Percentiles rank a stretch among this genome's conserved stretches.
Evolutionary conservation across 257 asterid species (phyloP).

Genomic region (Capsicum baccatum): DNA sequence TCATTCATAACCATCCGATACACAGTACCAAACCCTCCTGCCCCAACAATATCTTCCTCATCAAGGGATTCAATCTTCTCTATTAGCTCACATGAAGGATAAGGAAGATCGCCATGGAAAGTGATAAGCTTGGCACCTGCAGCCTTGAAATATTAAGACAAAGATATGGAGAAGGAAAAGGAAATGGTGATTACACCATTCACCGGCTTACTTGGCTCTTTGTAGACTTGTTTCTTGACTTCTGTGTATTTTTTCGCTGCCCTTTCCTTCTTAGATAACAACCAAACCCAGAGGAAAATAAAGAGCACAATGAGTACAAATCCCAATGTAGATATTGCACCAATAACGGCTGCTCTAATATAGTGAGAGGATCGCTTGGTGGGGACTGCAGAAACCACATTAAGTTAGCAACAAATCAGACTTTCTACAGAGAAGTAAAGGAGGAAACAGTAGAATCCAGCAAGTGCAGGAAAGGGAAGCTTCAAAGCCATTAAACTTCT

Average conservation of each 20-base stretch:
- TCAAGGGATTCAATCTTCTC: conserved; percentile 91
- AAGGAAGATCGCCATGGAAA: conserved; percentile 98
- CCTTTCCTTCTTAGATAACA: conserved; percentile 81
- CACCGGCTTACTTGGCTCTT: conserved; percentile 71
- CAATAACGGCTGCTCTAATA: conserved; percentile 76
- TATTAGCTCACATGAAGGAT: conserved; percentile 91
- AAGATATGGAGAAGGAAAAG: neutral
- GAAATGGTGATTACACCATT: neutral
- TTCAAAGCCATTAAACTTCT: neutral
- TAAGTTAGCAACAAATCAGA: conserved; percentile 23
- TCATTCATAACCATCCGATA: conserved; percentile 99
- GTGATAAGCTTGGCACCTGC: conserved; percentile 91
- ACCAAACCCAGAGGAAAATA: conserved; percentile 73
- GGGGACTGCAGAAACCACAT: conserved; percentile 50
- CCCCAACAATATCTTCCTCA: conserved; percentile 91
- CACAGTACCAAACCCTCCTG: conserved; percentile 99
- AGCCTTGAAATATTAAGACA: neutral
- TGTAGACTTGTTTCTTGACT: conserved; percentile 82
- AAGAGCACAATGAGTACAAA: conserved; percentile 63
- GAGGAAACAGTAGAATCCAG: neutral
- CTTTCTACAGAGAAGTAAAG: neutral
- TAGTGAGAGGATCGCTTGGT: conserved; percentile 67
- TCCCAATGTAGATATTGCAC: conserved; percentile 75
- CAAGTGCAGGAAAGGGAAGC: neutral
- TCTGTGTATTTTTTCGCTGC: conserved; percentile 82